A percentile compares a stretch with the other conserved stretches of the same genome.
Conservation (phyloP, 768 basidiomycete genomes). For the Tricholoma sp. region DNA sequence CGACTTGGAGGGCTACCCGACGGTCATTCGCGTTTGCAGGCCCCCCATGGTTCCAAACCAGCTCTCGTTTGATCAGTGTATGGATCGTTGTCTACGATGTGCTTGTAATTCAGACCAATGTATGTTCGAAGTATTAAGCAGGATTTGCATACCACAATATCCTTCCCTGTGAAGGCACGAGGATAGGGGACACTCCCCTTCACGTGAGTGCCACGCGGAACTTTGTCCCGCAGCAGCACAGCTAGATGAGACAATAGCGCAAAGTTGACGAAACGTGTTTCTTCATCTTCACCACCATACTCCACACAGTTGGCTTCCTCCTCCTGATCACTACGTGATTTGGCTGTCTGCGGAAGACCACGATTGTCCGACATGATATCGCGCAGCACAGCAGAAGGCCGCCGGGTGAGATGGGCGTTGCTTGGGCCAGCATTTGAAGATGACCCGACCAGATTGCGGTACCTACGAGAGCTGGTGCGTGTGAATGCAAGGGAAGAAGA, state of each 20-base stretch:
- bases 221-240: conserved; percentile 82
- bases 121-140: neutral
- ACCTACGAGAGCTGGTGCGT: conserved; percentile 7
- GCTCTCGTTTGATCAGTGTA: conserved; percentile 73
- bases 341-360: neutral
- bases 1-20: conserved; percentile 78
- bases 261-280: conserved; percentile 82
- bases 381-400: conserved; percentile 14
- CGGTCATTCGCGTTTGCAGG: conserved; percentile 67
- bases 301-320: conserved; percentile 45
- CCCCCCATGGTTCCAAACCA: conserved; percentile 61
- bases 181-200: conserved; percentile 95
- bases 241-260: conserved; percentile 85
- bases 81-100: conserved; percentile 76
- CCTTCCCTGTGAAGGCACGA: conserved; percentile 89
- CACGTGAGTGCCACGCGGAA: conserved; percentile 82
- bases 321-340: conserved; percentile 29
- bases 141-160: conserved; percentile 70
- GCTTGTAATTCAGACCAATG: neutral
- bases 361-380: conserved; percentile 10
- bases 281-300: conserved; percentile 50
- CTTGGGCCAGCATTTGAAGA: conserved; percentile 11
- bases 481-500: neutral
- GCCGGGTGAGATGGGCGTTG: conserved; percentile 4
- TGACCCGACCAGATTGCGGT: conserved; percentile 3